A percentile compares a stretch with the other conserved stretches of the same genome.
phyloP scores from a whole-genome alignment of 2,329 filamentous ascomycete species.

The Diplocarpon mali region DNA sequence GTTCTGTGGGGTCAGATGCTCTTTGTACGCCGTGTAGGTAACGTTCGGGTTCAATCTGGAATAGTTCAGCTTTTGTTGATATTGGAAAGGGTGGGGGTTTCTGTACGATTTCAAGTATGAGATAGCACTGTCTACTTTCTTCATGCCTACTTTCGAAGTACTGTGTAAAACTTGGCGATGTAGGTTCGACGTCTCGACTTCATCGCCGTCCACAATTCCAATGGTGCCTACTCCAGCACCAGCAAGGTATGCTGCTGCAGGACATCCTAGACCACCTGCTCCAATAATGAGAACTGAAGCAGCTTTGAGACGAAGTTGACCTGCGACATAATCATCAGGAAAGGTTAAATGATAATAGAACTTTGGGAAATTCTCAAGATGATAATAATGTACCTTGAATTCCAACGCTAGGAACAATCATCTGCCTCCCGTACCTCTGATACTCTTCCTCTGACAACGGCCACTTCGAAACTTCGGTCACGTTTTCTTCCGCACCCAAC shows the following conservation, averaged over 20 bases:
- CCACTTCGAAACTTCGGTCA: conserved; percentile 39
- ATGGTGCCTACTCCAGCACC: conserved; percentile 78
- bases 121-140: conserved; percentile 71
- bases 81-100: background rate
- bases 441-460: conserved; percentile 66
- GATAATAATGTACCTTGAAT: conserved; percentile 46
- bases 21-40: conserved; percentile 49
- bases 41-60: conserved; percentile 61
- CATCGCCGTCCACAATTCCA: conserved; percentile 78
- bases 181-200: conserved; percentile 80
- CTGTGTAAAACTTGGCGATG: conserved; percentile 84
- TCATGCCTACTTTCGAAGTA: conserved; percentile 56
- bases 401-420: conserved; percentile 77
- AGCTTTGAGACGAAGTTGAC: conserved; percentile 62
- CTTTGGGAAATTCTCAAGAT: background rate
- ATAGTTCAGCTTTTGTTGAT: background rate
- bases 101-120: conserved; percentile 42
- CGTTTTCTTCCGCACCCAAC: conserved; percentile 3
- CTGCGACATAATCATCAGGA: conserved; percentile 31
- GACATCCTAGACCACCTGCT: conserved; percentile 81
- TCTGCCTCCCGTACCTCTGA: conserved; percentile 76
- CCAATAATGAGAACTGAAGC: conserved; percentile 73
- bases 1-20: conserved; percentile 57
- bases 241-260: conserved; percentile 84
- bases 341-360: conserved; percentile 6